Evolutionary conservation across 2,329 filamentous ascomycete species (phyloP), one percentile per base, ranked within the genome.

Genomic region (Clarireedia paspali): DNA sequence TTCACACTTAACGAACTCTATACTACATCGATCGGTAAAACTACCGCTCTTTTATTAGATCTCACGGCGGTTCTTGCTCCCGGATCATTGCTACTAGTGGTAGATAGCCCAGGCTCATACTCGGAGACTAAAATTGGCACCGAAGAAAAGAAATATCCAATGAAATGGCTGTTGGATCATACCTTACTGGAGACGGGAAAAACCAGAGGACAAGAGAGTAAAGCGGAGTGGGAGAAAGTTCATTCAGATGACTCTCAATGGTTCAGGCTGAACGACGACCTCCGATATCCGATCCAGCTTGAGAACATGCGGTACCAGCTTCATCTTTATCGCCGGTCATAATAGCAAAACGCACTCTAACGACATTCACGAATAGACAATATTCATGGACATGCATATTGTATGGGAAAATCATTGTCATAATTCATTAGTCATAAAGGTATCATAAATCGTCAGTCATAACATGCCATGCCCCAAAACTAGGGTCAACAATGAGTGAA

Each of bases 1-100:
- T 99, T 97, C 76, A 96, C 92, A 0, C 80, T 97, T 47, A 97
- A 97, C 70, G 94, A 99, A 72, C 83, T 99, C 0, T 97, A 96
- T 74, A 87, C 88, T 0, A 77, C 82, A 0, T 89, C 85, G 1
- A 75, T 84, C 48, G 77, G 84, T 2, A 82, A 84, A 63, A 90
- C 92, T 0, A 95, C 92, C 0, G 75, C 76, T 3, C 85, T 97
- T 61, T 76, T 99, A 0, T 77, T 90, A 4, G 75, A 75, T 0
- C 73, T 96, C 17, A 89, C 87, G 0, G 74, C 80, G 1, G 62
- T 73, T 1, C 68, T 88, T 2, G 72, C 76, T 0, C 58, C 74
- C 0, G 85, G 83, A 0, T 82, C 89, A 2, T 70, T 92, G 40
- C 74, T 97, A 1, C 79, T 97, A 0, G 88, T 97, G 2, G 85